These are phyloP conservation scores for Lentinula novae-zelandiae DNA, from an alignment of 1,284 basidiomycete genomes.

Conservation along the genomic window DNA sequence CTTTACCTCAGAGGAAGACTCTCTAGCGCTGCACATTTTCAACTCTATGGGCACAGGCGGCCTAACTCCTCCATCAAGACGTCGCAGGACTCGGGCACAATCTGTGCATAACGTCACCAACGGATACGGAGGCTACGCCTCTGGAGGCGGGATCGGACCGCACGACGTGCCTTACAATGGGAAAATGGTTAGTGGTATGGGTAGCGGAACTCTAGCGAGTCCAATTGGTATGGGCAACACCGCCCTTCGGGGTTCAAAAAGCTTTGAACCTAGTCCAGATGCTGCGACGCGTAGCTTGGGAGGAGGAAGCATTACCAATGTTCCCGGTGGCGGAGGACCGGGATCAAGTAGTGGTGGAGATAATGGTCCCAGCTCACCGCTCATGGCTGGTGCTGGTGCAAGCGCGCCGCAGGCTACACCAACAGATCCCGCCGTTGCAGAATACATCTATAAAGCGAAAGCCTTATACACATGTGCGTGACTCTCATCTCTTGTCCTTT, in stretches of 20 bases:
- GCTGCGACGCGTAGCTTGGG: constrained; percentile 42
- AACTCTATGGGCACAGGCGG: constrained; percentile 86
- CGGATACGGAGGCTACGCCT: constrained; percentile 58
- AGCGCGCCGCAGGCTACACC: constrained; percentile 29
- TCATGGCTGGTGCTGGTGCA: constrained; percentile 62
- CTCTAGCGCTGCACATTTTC: constrained; percentile 78
- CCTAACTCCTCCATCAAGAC: constrained; percentile 73
- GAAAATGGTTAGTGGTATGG: constrained; percentile 41
- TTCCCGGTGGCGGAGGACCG: constrained; percentile 34
- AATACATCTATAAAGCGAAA: constrained; percentile 74
- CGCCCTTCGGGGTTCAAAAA: constrained; percentile 57
- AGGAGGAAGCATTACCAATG: constrained; percentile 35
- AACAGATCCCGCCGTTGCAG: constrained; percentile 29
- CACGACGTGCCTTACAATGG: constrained; percentile 54
- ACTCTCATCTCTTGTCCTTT: constrained; percentile 5
- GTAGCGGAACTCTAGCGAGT: constrained; percentile 23
- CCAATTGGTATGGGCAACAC: constrained; percentile 36
- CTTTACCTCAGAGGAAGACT: constrained; percentile 95
- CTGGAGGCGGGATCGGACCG: constrained; percentile 63
- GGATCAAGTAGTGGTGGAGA: constrained; percentile 42
- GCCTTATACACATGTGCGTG: constrained; percentile 85
- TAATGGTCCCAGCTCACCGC: constrained; percentile 46
- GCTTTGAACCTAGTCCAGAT: constrained; percentile 53
- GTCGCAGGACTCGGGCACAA: constrained; percentile 55
- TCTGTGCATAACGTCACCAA: constrained; percentile 65